Evolutionary conservation across 2,329 filamentous ascomycete species (phyloP).

Genomic region (Talaromyces funiculosus): DNA sequence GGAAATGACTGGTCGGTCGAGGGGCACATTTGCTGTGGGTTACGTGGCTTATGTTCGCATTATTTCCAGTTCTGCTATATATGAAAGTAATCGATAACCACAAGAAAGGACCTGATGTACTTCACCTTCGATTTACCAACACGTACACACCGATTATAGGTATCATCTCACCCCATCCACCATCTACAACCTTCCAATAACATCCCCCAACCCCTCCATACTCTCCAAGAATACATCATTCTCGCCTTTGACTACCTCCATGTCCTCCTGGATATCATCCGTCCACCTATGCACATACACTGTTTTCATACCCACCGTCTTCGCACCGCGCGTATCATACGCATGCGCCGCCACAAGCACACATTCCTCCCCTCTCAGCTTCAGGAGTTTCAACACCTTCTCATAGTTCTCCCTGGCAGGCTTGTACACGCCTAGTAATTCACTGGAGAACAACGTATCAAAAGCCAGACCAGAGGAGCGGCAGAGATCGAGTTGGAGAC

Average conservation of each 20-base stretch:
- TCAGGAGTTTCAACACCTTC: slow-evolving; percentile 43
- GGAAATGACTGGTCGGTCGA: too few species aligned
- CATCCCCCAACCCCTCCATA: slow-evolving; percentile 17
- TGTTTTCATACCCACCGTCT: slow-evolving; percentile 46
- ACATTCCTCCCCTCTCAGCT: slow-evolving; percentile 42
- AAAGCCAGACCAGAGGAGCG: slow-evolving; percentile 46
- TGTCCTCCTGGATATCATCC: slow-evolving; percentile 48
- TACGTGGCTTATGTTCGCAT: too few species aligned
- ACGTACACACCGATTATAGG: too few species aligned
- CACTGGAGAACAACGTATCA: slow-evolving; percentile 49
- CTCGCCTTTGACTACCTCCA: slow-evolving; percentile 36
- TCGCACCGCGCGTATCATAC: slow-evolving; percentile 49
- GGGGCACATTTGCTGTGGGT: too few species aligned
- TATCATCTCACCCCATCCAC: too few species aligned
- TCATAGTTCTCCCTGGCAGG: slow-evolving; percentile 45
- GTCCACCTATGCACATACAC: slow-evolving; percentile 51
- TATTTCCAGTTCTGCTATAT: too few species aligned
- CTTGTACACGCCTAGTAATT: slow-evolving; percentile 48
- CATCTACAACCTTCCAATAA: slow-evolving; percentile 11
- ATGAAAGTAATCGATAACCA: too few species aligned
- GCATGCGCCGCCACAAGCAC: slow-evolving; percentile 52
- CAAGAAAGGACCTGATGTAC: too few species aligned
- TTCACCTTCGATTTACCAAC: too few species aligned
- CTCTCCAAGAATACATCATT: slow-evolving; percentile 34
- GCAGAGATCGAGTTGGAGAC: slow-evolving; percentile 50